These are phyloP conservation scores for Adansonia gregorii DNA, from an alignment of 441 rosid genomes.

Conservation along the genomic window DNA sequence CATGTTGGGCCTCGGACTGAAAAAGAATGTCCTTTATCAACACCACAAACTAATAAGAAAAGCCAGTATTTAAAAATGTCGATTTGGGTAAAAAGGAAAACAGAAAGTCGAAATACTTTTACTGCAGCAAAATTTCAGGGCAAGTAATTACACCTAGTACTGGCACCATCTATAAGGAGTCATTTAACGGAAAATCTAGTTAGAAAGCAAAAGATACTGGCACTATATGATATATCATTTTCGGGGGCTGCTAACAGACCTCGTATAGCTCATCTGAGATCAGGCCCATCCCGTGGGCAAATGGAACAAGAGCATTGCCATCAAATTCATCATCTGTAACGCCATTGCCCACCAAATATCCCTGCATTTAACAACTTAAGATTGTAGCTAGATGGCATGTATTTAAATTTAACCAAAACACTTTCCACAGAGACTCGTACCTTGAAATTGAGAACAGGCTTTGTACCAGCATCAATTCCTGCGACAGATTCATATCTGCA, in stretches of 20 bases:
- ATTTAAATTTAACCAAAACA: conserved; percentile 14
- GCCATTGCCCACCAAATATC: conserved; percentile 87
- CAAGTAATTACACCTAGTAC: background rate
- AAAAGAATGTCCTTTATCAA: background rate
- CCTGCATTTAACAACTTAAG: conserved; percentile 44
- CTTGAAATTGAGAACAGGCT: conserved; percentile 70
- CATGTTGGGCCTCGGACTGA: background rate
- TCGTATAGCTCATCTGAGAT: conserved; percentile 67
- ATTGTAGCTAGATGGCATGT: background rate
- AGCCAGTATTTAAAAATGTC: background rate
- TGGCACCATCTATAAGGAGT: background rate
- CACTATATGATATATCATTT: background rate
- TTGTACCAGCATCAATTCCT: conserved; percentile 50
- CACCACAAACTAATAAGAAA: background rate
- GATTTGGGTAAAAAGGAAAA: background rate
- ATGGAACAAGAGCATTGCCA: conserved; percentile 83
- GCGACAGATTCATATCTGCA: conserved; percentile 16
- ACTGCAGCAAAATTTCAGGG: background rate
- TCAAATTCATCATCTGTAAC: conserved; percentile 61
- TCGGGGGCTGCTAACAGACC: conserved; percentile 40
- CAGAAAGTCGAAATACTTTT: background rate
- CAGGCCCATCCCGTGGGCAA: conserved; percentile 86
- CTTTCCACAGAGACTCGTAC: conserved; percentile 33
- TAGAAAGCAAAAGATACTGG: conserved; percentile 2
- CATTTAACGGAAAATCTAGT: background rate